These are phyloP conservation scores for Madurella mycetomatis DNA, from an alignment of 2,329 filamentous ascomycete species.

Conservation along the genomic window DNA sequence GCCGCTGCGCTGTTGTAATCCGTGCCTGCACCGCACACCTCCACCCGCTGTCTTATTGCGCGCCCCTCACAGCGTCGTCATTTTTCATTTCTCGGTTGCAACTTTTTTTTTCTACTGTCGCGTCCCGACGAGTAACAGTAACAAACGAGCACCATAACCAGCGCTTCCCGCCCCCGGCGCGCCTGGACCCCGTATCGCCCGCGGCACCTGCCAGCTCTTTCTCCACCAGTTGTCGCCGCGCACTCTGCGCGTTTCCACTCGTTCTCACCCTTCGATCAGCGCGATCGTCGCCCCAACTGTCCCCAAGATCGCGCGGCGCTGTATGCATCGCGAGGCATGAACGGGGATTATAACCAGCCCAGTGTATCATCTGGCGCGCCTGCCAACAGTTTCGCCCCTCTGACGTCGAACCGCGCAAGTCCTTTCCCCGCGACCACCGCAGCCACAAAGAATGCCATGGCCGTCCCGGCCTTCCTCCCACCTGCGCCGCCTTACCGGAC, in stretches of 20 bases:
- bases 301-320: constrained; percentile 24
- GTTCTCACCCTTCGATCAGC: constrained; percentile 29
- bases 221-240: constrained; percentile 18
- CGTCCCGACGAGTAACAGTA: constrained; percentile 7
- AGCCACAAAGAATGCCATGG: constrained; percentile 38
- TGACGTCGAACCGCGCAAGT: constrained; percentile 31
- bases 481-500: constrained; percentile 39
- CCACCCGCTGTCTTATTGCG: constrained; percentile 24
- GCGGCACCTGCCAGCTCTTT: constrained; percentile 18
- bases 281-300: constrained; percentile 29
- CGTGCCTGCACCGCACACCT: constrained; percentile 25
- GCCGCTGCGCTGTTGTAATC: constrained; percentile 21
- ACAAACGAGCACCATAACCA: background rate
- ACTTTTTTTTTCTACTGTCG: constrained; percentile 10
- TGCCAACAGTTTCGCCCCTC: constrained; percentile 34
- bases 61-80: constrained; percentile 22
- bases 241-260: constrained; percentile 20
- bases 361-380: constrained; percentile 27
- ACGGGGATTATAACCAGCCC: constrained; percentile 26
- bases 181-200: background rate
- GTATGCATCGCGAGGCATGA: constrained; percentile 34
- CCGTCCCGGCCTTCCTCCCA: constrained; percentile 40
- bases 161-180: constrained; percentile 1
- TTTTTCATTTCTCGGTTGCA: constrained; percentile 13
- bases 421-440: constrained; percentile 29